phyloP scores from a whole-genome alignment of 139 green algal genomes.

The Chlorella sorokiniana region DNA sequence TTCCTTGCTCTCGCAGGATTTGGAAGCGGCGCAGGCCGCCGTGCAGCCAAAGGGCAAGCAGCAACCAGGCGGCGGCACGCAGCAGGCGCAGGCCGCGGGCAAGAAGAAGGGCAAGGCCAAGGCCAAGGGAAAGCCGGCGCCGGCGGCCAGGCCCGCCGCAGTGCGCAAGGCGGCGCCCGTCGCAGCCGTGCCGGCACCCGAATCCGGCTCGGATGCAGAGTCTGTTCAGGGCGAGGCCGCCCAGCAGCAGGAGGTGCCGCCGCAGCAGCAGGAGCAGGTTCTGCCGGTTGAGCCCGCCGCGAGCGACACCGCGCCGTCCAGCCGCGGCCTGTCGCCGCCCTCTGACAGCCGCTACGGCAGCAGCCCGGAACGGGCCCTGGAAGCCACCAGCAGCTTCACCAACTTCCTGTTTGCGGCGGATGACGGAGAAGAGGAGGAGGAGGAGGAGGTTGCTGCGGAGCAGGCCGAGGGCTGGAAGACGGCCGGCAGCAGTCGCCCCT shows the following conservation, averaged over 20 bases:
- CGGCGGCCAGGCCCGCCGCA: background rate
- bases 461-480: background rate
- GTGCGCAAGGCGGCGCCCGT: background rate
- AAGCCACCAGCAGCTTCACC: conserved; percentile 12
- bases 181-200: background rate
- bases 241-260: background rate
- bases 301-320: background rate
- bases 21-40: background rate
- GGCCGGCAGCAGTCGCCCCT: conserved; percentile 1
- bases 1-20: background rate
- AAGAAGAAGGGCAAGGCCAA: conserved; percentile 29
- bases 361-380: background rate
- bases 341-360: background rate
- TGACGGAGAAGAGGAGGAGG: background rate
- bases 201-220: background rate
- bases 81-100: background rate
- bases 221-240: too few relatives aligned
- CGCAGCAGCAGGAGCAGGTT: background rate
- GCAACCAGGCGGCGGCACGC: background rate
- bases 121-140: conserved; percentile 12
- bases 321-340: conserved; percentile 2
- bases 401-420: conserved; percentile 22
- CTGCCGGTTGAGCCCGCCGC: background rate
- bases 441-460: background rate
- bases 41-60: background rate